A percentile compares a stretch with the other conserved stretches of the same genome.
Evolutionary conservation across 2,329 filamentous ascomycete species (phyloP).

Genomic region (Fusarium sp.): DNA sequence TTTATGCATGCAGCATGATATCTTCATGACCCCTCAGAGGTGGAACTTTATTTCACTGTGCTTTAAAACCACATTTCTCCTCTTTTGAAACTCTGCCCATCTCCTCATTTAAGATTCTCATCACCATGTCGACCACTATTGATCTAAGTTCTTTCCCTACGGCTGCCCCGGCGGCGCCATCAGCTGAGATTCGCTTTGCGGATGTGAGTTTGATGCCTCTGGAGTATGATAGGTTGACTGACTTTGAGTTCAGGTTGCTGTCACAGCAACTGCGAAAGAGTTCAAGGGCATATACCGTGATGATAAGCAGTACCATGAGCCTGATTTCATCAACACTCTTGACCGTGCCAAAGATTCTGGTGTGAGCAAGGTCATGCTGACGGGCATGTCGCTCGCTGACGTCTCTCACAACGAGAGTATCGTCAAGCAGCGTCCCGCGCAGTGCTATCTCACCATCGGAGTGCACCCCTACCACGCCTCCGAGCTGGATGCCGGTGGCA

Average conservation of each 20-base stretch:
- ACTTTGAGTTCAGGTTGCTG: constrained; percentile 52
- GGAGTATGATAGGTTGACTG: neutral
- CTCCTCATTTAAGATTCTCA: constrained; percentile 12
- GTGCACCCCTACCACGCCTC: constrained; percentile 65
- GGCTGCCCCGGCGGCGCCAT: constrained; percentile 39
- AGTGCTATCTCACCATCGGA: constrained; percentile 62
- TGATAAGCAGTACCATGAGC: constrained; percentile 61
- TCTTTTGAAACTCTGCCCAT: constrained; percentile 17
- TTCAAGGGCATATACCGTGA: constrained; percentile 65
- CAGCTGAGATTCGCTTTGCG: constrained; percentile 44
- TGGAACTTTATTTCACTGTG: constrained; percentile 39
- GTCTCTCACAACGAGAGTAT: constrained; percentile 49
- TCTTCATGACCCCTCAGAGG: constrained; percentile 32
- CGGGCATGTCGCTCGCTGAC: constrained; percentile 56
- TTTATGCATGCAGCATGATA: constrained; percentile 40
- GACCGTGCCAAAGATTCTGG: constrained; percentile 57
- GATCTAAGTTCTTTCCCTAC: constrained; percentile 45
- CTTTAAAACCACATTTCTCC: constrained; percentile 24
- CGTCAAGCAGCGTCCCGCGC: constrained; percentile 47
- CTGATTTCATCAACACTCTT: constrained; percentile 60
- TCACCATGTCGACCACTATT: constrained; percentile 38
- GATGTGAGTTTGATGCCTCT: constrained; percentile 32
- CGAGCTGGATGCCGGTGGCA: constrained; percentile 55
- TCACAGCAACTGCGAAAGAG: constrained; percentile 58
- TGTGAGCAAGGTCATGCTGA: constrained; percentile 59